phyloP scores from a whole-genome alignment of 805 yeast genomes.

The Lachancea quebecensis region DNA sequence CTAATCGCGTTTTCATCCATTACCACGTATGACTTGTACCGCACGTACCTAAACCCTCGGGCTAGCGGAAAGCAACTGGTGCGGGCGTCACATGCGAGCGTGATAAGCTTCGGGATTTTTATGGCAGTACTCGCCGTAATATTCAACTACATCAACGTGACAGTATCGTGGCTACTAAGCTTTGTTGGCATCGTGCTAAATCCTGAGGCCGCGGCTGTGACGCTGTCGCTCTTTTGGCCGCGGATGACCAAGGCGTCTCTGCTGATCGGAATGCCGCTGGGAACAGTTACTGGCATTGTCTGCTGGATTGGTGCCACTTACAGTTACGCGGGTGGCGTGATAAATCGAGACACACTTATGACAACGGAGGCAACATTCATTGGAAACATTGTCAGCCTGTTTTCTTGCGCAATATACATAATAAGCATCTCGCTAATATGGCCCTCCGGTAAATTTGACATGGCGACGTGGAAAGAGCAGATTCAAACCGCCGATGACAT shows the following conservation, averaged over 20 bases:
- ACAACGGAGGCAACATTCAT: constrained; percentile 40
- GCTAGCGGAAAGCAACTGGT: constrained; percentile 37
- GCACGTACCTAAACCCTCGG: constrained; percentile 34
- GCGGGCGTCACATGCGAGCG: constrained; percentile 30
- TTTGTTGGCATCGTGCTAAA: constrained; percentile 36
- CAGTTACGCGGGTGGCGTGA: constrained; percentile 36
- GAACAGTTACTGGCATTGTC: constrained; percentile 47
- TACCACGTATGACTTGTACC: constrained; percentile 36
- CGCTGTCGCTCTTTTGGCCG: constrained; percentile 29
- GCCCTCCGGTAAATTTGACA: constrained; percentile 32
- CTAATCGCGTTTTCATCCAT: constrained; percentile 38
- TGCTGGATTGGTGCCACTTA: constrained; percentile 41
- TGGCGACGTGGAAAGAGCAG: constrained; percentile 13
- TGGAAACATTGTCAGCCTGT: constrained; percentile 39
- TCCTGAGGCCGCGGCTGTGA: constrained; percentile 33
- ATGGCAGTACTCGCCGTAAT: constrained; percentile 35
- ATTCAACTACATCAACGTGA: constrained; percentile 38
- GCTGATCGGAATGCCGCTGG: constrained; percentile 35
- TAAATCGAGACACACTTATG: constrained; percentile 38
- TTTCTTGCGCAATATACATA: constrained; percentile 27
- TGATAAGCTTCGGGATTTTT: constrained; percentile 35
- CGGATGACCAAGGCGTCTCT: constrained; percentile 13
- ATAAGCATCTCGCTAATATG: constrained; percentile 25
- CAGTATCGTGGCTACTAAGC: constrained; percentile 36
- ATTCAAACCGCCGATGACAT: constrained; percentile 33